These are phyloP conservation scores for Cenchrus fungigraminus DNA, from an alignment of 176 grass and related monocot genomes.

Conservation along the genomic window DNA sequence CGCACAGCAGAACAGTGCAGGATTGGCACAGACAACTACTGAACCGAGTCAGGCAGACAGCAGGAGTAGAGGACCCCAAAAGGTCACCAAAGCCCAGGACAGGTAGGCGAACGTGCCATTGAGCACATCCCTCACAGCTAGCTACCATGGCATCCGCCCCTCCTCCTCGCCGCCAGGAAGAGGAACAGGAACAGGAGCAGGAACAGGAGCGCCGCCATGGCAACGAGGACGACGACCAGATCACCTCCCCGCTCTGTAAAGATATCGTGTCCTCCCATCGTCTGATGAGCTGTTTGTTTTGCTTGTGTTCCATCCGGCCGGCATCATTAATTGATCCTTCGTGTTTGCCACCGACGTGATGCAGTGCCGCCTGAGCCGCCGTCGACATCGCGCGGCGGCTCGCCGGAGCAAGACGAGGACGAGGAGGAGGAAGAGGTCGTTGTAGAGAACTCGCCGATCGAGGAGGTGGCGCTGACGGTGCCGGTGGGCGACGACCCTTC, in stretches of 20 bases:
- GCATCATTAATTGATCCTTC: no score
- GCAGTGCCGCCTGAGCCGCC: conserved; percentile 19
- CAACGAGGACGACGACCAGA: conserved; percentile 30
- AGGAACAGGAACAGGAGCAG: background rate
- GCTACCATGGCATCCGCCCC: conserved; percentile 34
- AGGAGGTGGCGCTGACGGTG: conserved; percentile 95
- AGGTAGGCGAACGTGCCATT: background rate
- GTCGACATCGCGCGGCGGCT: conserved; percentile 13
- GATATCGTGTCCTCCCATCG: background rate
- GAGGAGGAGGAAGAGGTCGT: conserved; percentile 23
- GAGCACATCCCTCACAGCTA: background rate
- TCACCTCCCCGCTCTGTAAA: conserved; percentile 61
- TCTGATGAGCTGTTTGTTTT: background rate
- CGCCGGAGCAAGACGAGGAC: background rate
- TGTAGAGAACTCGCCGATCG: conserved; percentile 83
- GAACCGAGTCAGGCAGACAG: background rate
- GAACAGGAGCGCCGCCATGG: conserved; percentile 26
- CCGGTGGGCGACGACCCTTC: conserved; percentile 68
- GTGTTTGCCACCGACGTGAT: background rate
- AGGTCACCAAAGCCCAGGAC: background rate
- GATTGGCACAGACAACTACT: background rate
- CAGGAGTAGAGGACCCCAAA: background rate
- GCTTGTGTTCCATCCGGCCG: no score
- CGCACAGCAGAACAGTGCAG: background rate
- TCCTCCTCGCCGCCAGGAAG: background rate